Evolutionary conservation across 345 rosid species (phyloP).

Genomic region (Turnera subulata): DNA sequence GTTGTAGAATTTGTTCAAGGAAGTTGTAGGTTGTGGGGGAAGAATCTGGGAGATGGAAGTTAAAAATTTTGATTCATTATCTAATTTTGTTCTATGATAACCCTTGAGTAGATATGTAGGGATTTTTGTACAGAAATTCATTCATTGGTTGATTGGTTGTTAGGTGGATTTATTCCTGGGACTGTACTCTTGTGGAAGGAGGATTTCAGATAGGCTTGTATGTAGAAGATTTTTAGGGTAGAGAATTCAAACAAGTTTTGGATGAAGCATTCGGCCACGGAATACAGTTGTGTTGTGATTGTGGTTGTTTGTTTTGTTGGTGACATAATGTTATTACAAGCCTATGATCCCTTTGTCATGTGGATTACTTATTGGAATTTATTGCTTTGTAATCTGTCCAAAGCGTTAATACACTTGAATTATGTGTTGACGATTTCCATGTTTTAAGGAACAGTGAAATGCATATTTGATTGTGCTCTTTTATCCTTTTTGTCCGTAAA

Average conservation of each 20-base stretch:
- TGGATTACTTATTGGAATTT: no score
- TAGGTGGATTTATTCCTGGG: conserved; percentile 14
- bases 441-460: no score
- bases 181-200: no score
- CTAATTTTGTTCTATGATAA: conserved; percentile 1
- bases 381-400: no score
- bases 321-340: no score
- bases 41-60: conserved; percentile 5
- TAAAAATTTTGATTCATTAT: background rate
- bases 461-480: no score
- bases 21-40: conserved; percentile 5
- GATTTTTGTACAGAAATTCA: conserved; percentile 42
- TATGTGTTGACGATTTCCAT: no score
- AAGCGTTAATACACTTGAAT: no score
- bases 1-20: conserved; percentile 7
- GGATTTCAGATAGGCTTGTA: background rate
- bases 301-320: background rate
- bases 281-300: background rate
- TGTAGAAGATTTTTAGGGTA: background rate
- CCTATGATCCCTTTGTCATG: no score
- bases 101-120: conserved; percentile 24
- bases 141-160: conserved; percentile 45
- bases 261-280: background rate
- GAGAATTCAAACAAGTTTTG: no score
- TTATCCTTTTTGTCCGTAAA: no score